Evolutionary conservation across 2,329 filamentous ascomycete genomes (phyloP).

Genomic region (Onygenales sp.): DNA sequence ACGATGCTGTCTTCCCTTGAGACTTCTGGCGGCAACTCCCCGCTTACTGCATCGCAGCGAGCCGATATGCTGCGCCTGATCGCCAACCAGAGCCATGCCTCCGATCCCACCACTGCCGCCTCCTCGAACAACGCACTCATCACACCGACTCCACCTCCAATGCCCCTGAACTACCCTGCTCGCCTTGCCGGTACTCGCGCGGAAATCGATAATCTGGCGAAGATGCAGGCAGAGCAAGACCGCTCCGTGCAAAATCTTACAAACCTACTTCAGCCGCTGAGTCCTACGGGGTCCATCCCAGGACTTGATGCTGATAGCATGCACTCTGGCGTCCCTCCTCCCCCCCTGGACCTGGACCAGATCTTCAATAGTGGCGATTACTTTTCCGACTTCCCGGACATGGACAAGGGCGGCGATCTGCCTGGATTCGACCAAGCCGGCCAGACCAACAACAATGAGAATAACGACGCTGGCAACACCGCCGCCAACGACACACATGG

Average conservation of each 20-base stretch:
- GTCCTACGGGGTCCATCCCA: slow-evolving; percentile 68
- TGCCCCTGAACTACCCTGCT: slow-evolving; percentile 39
- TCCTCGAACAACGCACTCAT: slow-evolving; percentile 48
- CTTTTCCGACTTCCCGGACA: slow-evolving; percentile 36
- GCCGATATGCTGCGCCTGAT: slow-evolving; percentile 40
- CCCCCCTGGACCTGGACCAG: slow-evolving; percentile 46
- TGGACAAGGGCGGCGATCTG: slow-evolving; percentile 17
- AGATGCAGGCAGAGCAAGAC: slow-evolving; percentile 70
- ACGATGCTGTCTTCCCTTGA: slow-evolving; percentile 37
- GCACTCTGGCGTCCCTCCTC: slow-evolving; percentile 32
- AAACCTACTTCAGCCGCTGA: slow-evolving; percentile 66
- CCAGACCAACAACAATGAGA: not conserved
- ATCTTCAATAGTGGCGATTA: slow-evolving; percentile 49
- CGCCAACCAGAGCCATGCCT: slow-evolving; percentile 36
- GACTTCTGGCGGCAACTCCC: slow-evolving; percentile 31
- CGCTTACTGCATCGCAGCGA: slow-evolving; percentile 35
- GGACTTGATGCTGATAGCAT: slow-evolving; percentile 42
- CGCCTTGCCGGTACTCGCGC: slow-evolving; percentile 57
- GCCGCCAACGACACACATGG: slow-evolving; percentile 11
- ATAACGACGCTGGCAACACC: not conserved
- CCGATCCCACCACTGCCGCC: slow-evolving; percentile 25
- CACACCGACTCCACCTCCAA: slow-evolving; percentile 45
- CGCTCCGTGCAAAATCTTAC: slow-evolving; percentile 66
- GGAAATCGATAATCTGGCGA: slow-evolving; percentile 69
- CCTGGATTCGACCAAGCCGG: slow-evolving; percentile 10